Percentiles rank a stretch among this genome's conserved stretches.
phyloP scores from a whole-genome alignment of 768 basidiomycete genomes.

The Strobilomyces dryophilus region DNA sequence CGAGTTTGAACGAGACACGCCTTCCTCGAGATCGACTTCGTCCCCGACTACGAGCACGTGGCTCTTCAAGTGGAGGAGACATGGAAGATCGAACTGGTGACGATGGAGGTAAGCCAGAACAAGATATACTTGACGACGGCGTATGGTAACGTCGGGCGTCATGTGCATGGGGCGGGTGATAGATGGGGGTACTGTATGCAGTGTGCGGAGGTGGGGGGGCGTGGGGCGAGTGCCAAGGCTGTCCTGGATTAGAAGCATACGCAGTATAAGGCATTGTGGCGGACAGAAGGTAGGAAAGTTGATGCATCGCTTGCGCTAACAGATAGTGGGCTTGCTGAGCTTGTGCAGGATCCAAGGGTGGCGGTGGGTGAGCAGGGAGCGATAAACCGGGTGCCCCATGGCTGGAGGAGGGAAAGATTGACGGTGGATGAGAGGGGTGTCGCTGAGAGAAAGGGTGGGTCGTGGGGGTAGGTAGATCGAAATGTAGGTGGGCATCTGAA shows the following conservation, averaged over 20 bases:
- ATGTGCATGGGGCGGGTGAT: constrained; percentile 16
- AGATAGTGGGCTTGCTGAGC: constrained; percentile 36
- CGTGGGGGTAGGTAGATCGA: constrained; percentile 17
- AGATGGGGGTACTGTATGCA: constrained; percentile 6
- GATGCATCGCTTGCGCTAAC: constrained; percentile 39
- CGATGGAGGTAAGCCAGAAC: constrained; percentile 48
- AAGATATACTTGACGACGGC: constrained; percentile 42
- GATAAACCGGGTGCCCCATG: constrained; percentile 16
- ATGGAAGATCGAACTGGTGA: constrained; percentile 42
- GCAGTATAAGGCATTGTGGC: constrained; percentile 24
- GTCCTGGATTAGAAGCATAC: constrained; percentile 17
- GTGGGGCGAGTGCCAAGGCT: constrained; percentile 18
- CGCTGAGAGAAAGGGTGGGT: constrained; percentile 20
- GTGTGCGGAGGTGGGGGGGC: constrained; percentile 5
- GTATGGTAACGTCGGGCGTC: constrained; percentile 16
- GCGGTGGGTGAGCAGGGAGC: constrained; percentile 27
- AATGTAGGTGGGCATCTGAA: constrained; percentile 4
- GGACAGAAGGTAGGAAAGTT: constrained; percentile 38
- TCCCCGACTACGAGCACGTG: constrained; percentile 35
- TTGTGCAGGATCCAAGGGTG: constrained; percentile 25
- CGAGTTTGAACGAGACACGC: constrained; percentile 53
- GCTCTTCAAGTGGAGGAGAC: constrained; percentile 32
- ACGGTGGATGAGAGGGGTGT: constrained; percentile 14
- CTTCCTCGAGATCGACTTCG: constrained; percentile 53
- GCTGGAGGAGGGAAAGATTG: constrained; percentile 15